These are phyloP conservation scores for Dicorynia guianensis DNA, from an alignment of 306 rosid species.

Conservation along the genomic window DNA sequence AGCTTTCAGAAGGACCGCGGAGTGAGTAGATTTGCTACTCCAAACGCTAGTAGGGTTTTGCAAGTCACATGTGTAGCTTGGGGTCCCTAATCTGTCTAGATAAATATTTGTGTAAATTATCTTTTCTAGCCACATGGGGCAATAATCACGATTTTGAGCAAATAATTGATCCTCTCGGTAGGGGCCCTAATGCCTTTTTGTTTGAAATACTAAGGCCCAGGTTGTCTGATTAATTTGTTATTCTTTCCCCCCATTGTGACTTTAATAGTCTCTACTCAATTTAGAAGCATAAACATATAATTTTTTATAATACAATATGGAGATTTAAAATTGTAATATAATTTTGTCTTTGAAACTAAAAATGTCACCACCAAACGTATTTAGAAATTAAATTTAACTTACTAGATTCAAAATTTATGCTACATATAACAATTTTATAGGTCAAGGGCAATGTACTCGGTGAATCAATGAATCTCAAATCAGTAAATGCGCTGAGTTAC, in stretches of 20 bases:
- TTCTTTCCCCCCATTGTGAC: neutral
- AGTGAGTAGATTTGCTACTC: slow-evolving; percentile 33
- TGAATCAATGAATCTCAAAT: too few relatives aligned
- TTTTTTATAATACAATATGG: too few relatives aligned
- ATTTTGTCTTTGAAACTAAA: too few relatives aligned
- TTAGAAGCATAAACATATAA: too few relatives aligned
- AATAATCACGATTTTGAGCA: slow-evolving; percentile 15
- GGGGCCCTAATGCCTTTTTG: slow-evolving; percentile 21
- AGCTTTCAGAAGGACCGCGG: slow-evolving; percentile 52
- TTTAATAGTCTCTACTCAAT: too few relatives aligned
- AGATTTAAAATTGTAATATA: too few relatives aligned
- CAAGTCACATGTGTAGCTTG: slow-evolving; percentile 33
- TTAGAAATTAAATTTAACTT: too few relatives aligned
- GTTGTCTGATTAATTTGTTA: slow-evolving; percentile 22
- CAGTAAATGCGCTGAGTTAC: too few relatives aligned
- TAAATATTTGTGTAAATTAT: slow-evolving; percentile 38
- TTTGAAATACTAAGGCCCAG: slow-evolving; percentile 29
- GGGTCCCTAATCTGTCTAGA: slow-evolving; percentile 29
- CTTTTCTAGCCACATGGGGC: slow-evolving; percentile 38
- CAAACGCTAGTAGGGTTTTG: slow-evolving; percentile 11
- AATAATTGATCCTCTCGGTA: slow-evolving; percentile 14
- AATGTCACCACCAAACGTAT: too few relatives aligned
- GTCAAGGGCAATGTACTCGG: too few relatives aligned
- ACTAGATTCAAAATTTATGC: too few relatives aligned
- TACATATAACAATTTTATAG: too few relatives aligned